Percentiles rank a stretch among this genome's conserved stretches.
Conservation (phyloP, 192 early-diverging fungal species). For the Thoreauomyces humboldtii region DNA sequence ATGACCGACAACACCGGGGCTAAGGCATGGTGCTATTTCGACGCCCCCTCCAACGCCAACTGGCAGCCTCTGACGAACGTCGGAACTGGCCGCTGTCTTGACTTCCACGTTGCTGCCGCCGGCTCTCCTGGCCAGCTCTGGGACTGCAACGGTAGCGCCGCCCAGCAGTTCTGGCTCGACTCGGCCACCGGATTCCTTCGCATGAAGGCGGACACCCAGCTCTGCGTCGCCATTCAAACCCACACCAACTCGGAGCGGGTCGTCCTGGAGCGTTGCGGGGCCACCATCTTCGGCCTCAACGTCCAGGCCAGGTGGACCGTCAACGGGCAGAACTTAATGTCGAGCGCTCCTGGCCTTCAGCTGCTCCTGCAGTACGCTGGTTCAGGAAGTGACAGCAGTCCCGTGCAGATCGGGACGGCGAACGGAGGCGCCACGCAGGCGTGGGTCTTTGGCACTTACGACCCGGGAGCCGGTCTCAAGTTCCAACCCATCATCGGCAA, state of each 20-base stretch:
- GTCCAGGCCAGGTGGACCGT: neutral
- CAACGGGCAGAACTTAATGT: neutral
- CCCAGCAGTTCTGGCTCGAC: neutral
- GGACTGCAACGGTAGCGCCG: neutral
- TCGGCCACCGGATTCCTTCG: slow-evolving; percentile 1
- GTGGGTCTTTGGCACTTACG: neutral
- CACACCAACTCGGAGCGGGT: neutral
- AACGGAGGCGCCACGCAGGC: neutral
- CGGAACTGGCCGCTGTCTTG: neutral
- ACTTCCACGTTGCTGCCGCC: neutral
- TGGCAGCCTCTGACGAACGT: neutral
- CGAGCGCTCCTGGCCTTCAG: neutral
- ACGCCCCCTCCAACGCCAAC: neutral
- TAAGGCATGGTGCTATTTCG: neutral
- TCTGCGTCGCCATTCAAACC: neutral
- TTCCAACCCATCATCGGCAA: neutral
- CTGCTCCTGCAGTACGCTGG: neutral
- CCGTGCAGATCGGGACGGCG: neutral
- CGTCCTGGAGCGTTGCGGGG: neutral
- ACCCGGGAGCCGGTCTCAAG: slow-evolving; percentile 3
- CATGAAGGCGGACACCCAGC: slow-evolving; percentile 1
- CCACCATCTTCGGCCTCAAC: neutral
- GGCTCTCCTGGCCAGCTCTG: neutral
- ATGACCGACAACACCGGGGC: neutral
- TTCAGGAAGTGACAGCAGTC: neutral